Conservation (phyloP, 129 eudicot species). For the Flaveria robusta region DNA sequence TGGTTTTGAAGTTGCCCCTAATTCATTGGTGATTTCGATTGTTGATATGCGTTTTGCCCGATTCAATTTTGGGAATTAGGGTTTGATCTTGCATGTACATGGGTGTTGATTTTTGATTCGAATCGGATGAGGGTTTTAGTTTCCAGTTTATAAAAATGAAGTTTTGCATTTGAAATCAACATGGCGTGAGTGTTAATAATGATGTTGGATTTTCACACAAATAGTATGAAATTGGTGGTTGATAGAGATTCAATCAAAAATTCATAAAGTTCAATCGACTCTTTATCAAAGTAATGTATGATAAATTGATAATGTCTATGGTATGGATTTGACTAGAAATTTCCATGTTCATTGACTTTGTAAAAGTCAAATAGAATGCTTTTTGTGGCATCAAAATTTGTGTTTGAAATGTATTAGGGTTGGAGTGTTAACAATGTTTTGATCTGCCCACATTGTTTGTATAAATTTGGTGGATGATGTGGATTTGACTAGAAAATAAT, state of each 20-base stretch:
- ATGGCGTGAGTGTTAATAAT: too few relatives aligned
- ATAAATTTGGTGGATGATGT: not conserved
- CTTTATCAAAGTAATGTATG: too few relatives aligned
- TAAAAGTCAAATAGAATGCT: not conserved
- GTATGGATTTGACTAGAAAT: not conserved
- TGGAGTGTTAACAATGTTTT: not conserved
- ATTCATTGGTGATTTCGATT: not conserved
- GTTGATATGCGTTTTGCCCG: not conserved
- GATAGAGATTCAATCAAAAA: not conserved
- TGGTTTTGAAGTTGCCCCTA: not conserved
- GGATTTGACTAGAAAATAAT: not conserved
- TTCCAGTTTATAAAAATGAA: too few relatives aligned
- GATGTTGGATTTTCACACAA: not conserved
- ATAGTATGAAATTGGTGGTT: not conserved
- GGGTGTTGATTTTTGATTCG: not conserved
- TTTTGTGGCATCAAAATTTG: not conserved
- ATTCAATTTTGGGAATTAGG: constrained; percentile 2
- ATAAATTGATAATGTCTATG: not conserved
- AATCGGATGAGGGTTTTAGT: not conserved
- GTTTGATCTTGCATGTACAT: not conserved
- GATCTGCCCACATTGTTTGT: not conserved
- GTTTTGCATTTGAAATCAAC: not conserved
- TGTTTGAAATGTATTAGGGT: not conserved
- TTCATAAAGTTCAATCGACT: too few relatives aligned
- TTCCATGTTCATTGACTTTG: not conserved